phyloP scores from a whole-genome alignment of 805 yeast species.

The Tetrapisispora arboricola region DNA sequence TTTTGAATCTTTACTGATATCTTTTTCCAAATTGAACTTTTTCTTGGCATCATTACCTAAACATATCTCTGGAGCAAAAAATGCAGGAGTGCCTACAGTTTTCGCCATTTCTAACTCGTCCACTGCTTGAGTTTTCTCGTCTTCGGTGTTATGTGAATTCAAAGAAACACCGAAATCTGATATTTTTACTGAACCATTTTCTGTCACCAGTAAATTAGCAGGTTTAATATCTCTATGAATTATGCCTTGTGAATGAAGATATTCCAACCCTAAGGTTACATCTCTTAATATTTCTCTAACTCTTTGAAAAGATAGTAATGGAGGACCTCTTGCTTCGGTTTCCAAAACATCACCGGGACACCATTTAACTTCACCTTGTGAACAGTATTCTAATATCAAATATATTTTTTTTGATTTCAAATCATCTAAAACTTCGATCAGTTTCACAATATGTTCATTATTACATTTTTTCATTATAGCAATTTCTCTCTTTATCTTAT shows the following conservation, averaged over 20 bases:
- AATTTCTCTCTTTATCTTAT: slow-evolving; percentile 72
- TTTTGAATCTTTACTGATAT: slow-evolving; percentile 32
- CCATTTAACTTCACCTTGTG: slow-evolving; percentile 89
- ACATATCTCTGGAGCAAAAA: slow-evolving; percentile 90
- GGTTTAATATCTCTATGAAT: slow-evolving; percentile 96
- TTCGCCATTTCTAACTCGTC: slow-evolving; percentile 80
- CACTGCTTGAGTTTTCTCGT: slow-evolving; percentile 10
- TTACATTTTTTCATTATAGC: slow-evolving; percentile 87
- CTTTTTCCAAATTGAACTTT: slow-evolving; percentile 15
- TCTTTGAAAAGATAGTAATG: slow-evolving; percentile 56
- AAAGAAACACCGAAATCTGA: slow-evolving; percentile 96
- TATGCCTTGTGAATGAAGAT: slow-evolving; percentile 80
- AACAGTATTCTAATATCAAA: slow-evolving; percentile 79
- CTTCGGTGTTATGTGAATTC: slow-evolving; percentile 13
- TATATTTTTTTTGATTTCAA: slow-evolving; percentile 73
- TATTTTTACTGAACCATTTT: slow-evolving; percentile 70
- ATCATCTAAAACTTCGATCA: slow-evolving; percentile 85
- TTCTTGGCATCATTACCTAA: slow-evolving; percentile 33
- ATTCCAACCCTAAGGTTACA: slow-evolving; percentile 79
- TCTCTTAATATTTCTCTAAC: slow-evolving; percentile 70
- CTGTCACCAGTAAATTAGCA: slow-evolving; percentile 69
- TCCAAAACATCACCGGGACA: slow-evolving; percentile 32
- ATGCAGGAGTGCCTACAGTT: slow-evolving; percentile 97
- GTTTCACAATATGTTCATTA: slow-evolving; percentile 85
- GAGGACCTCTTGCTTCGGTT: slow-evolving; percentile 39